These are phyloP conservation scores for Kuraishia piskuri DNA, from an alignment of 805 yeast species.

Conservation along the genomic window DNA sequence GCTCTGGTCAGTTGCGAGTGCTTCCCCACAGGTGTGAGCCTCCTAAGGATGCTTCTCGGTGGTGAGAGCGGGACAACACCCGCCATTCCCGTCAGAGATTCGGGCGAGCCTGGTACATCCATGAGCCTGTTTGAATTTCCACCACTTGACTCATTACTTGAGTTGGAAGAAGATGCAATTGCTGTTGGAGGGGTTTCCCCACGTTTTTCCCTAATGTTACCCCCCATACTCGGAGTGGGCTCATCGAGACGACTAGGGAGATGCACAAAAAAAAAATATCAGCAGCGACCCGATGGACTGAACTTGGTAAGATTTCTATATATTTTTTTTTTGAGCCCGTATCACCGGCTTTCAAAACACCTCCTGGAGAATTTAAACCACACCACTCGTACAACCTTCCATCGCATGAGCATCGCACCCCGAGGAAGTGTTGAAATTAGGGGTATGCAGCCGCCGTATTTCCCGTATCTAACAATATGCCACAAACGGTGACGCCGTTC, in stretches of 20 bases:
- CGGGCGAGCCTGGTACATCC: neutral
- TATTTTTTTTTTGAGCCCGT: too few relatives aligned
- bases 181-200: neutral
- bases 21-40: constrained; percentile 3
- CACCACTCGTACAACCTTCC: neutral
- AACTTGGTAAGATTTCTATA: too few relatives aligned
- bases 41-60: constrained; percentile 1
- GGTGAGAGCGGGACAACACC: constrained; percentile 2
- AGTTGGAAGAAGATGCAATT: neutral
- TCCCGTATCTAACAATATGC: neutral
- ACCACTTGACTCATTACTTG: neutral
- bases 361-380: too few relatives aligned
- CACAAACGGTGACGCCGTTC: neutral
- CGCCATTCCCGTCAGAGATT: neutral
- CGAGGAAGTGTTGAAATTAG: neutral
- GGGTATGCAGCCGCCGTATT: neutral
- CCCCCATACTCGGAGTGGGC: neutral
- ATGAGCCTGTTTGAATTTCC: neutral
- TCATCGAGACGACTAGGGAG: neutral
- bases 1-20: neutral
- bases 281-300: too few relatives aligned
- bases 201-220: neutral
- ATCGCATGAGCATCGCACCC: neutral
- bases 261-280: too few relatives aligned
- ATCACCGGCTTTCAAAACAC: too few relatives aligned